Evolutionary conservation across 306 rosid species (phyloP), one percentile per base, ranked within the genome.

Genomic region (Morella rubra): DNA sequence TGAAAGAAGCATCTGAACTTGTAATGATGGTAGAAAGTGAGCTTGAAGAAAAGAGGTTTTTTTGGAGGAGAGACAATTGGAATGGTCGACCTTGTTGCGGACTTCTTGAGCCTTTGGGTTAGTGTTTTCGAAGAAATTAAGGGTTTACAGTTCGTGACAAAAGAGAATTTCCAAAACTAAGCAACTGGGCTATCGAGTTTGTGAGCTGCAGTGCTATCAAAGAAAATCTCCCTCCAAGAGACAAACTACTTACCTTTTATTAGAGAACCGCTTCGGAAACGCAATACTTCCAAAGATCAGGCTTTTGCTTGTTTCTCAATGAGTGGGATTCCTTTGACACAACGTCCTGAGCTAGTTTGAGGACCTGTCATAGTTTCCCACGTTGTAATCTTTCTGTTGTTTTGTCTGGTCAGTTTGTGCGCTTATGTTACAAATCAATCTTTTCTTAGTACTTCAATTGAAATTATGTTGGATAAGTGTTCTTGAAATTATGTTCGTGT

Each of bases 11-110:
- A 5, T 7, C 15, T 2, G 83, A 75, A 42, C 45, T 53, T 52
- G 49, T 78, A 10, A 69, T 67, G 66, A 10, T 64, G 6, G 64
- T 82, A 1, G 82, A 85, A 68, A 65, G 76, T 0, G 89, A 85
- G 73, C 78, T 85, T 13, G 73, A 69, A 42, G 82, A 54, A 24
- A 83, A 83, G 55, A 76, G 55, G 54, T 82, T 72, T 69, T n/a
- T 85, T 85, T 52, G 86, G 86, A 42, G 86, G 84, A 67, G 84
- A 82, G 16, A 70, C 13, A 0, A 10, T 82, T 24, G 86, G 86
- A 13, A 24, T 72, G 44, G 84, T 79, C n/a, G 89, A 85, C 58
- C 77, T 85, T 62, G 79, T 42, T 1, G 79, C 76, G 3, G 55
- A 10, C 41, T 47, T 73, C 71, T 14, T 80, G 47, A 75, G 75